phyloP scores from a whole-genome alignment of 371 early-diverging fungal genomes.

The Circinella umbellata region DNA sequence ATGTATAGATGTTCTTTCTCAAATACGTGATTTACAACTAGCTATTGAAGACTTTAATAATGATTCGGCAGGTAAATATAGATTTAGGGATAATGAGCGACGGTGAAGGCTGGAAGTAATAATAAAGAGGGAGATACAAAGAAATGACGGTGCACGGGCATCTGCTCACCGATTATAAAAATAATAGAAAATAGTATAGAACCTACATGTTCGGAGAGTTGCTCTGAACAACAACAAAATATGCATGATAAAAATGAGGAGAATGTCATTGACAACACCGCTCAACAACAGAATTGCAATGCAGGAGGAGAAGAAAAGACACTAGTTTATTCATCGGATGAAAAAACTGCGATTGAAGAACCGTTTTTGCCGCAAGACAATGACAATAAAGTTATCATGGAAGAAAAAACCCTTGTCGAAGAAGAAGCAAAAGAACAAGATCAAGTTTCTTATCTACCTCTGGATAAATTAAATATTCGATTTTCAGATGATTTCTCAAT shows the following conservation, averaged over 20 bases:
- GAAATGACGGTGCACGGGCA: not conserved
- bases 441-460: not conserved
- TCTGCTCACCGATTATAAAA: too few species aligned
- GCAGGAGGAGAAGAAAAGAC: conserved; percentile 7
- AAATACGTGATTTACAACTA: conserved; percentile 13
- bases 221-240: not conserved
- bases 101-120: not conserved
- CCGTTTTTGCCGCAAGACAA: not conserved
- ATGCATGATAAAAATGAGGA: not conserved
- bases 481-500: conserved; percentile 16
- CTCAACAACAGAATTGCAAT: not conserved
- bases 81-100: not conserved
- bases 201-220: conserved; percentile 7
- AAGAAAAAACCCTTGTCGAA: conserved; percentile 12
- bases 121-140: not conserved
- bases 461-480: conserved; percentile 9
- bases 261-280: not conserved
- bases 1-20: conserved; percentile 12
- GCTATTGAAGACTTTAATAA: conserved; percentile 10
- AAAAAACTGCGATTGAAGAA: conserved; percentile 6
- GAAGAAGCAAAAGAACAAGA: not conserved
- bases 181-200: conserved; percentile 3
- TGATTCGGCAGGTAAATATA: not conserved
- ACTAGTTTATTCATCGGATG: conserved; percentile 1
- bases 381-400: not conserved